Base-by-base conservation (phyloP, 306 rosid species). In the Pyrus betulifolia region DNA sequence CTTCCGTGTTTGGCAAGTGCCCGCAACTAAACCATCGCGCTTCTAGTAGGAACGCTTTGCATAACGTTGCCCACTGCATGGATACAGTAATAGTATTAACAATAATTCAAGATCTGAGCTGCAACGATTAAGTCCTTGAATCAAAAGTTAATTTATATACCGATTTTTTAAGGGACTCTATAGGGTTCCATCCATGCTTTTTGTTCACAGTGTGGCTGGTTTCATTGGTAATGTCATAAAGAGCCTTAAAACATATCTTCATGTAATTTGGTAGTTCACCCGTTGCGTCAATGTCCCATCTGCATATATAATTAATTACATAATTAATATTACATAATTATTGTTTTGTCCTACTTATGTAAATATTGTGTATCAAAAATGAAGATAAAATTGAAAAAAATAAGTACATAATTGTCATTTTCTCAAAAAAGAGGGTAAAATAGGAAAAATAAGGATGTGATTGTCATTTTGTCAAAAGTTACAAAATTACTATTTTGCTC, bases 11-110 rank as follows among this genome's bases (percentile, higher is more conserved):
- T 71, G 89, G 96, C 23, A 83, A 59, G 4, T 83, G 4, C 59
- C 86, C 87, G 4, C 67, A 64, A 9, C 57, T 77, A 71, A 89
- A 70, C 93, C 92, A 87, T 69, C 76, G 60, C 67, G 92, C 86
- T 76, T 91, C 93, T 79, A 81, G 51, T 1, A 89, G 60, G 77
- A 87, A 89, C 0, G 96, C 87, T 30, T 83, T 80, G 63, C 81
- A 64, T 23, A 91, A 76, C 69, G 58, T 82, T n/a, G 59, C 74
- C 96, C 96, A 87, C 92, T 87, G 85, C 13, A 21, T 11, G 62
- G 27, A 57, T 49, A 3, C 55, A 49, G 55, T 15, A 15, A 49
- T 49, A 15, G 5, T 49, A 49, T 49, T 15, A 49, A 15, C 55
- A 49, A 49, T 49, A 49, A 49, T 49, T 14, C 55, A 5, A 15